Evolutionary conservation across 23 red algal species (phyloP).

Genomic region (Gracilaria gracilis): DNA sequence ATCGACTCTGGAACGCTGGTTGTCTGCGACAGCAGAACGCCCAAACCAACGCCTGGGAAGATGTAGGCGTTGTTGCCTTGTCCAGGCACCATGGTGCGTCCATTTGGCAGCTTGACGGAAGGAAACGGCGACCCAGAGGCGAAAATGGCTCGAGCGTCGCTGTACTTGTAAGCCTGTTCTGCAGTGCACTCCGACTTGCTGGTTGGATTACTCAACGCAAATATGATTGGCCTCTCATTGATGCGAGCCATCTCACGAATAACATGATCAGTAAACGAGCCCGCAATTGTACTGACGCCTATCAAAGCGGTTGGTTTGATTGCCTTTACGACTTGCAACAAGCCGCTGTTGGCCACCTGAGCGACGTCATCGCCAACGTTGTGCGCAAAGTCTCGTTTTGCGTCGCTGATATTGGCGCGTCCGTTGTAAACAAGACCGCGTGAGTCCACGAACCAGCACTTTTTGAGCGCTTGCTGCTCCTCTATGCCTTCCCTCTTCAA

Average conservation of each 20-base stretch:
- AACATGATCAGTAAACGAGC: conserved; percentile 78
- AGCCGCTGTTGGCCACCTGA: conserved; percentile 25
- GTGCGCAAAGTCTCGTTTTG: conserved; percentile 77
- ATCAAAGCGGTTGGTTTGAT: conserved; percentile 89
- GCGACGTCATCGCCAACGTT: conserved; percentile 13
- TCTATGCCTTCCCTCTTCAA: conserved; percentile 52
- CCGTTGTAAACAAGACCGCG: conserved; percentile 81
- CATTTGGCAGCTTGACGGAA: conserved; percentile 67
- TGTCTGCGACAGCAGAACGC: conserved; percentile 69
- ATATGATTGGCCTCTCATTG: conserved; percentile 81
- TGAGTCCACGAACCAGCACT: conserved; percentile 95
- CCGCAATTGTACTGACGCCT: conserved; percentile 85
- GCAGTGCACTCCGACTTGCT: conserved; percentile 97
- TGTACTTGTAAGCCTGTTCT: conserved; percentile 79
- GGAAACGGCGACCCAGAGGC: conserved; percentile 92
- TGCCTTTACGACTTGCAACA: conserved; percentile 66
- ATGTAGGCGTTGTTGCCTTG: conserved; percentile 96
- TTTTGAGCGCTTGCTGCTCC: conserved; percentile 42
- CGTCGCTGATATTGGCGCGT: conserved; percentile 58
- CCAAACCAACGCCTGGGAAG: conserved; percentile 93
- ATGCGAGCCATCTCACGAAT: conserved; percentile 73
- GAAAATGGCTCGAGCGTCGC: conserved; percentile 83
- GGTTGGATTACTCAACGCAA: conserved; percentile 95
- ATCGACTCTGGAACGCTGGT: conserved; percentile 83
- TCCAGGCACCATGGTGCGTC: conserved; percentile 66